A percentile compares a stretch with the other conserved stretches of the same genome.
Evolutionary conservation across 1,284 basidiomycete species (phyloP).

Genomic region (Tylopilus orsonianus): DNA sequence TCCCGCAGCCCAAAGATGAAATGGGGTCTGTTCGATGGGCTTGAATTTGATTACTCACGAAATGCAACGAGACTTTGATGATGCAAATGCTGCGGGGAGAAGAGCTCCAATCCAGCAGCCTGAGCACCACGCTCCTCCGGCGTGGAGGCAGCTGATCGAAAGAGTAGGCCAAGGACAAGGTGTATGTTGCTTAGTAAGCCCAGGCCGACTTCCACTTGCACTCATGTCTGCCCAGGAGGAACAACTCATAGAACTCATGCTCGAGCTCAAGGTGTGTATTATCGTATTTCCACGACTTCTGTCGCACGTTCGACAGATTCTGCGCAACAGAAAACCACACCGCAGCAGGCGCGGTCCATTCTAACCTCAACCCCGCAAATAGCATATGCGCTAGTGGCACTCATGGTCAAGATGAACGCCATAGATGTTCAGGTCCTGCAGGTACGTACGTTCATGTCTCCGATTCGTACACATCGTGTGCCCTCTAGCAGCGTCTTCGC

Average conservation of each 20-base stretch:
- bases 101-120: no score
- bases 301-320: constrained; percentile 7
- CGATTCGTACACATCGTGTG: neutral
- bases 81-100: no score
- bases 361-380: constrained; percentile 72
- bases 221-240: constrained; percentile 44
- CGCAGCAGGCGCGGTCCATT: constrained; percentile 63
- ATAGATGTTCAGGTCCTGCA: constrained; percentile 72
- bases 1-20: neutral
- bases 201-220: neutral
- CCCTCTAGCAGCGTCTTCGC: neutral
- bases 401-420: constrained; percentile 75
- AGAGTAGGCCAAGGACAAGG: no score
- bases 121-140: no score
- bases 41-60: neutral
- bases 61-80: no score
- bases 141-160: no score
- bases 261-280: constrained; percentile 58
- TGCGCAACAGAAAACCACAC: constrained; percentile 61
- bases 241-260: constrained; percentile 64
- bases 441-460: constrained; percentile 37
- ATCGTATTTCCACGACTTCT: no score
- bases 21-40: neutral
- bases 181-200: constrained; percentile 18
- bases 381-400: constrained; percentile 68